These are phyloP conservation scores for Wickerhamomyces sp. DNA, from an alignment of 1,139 yeast species.

Conservation along the genomic window DNA sequence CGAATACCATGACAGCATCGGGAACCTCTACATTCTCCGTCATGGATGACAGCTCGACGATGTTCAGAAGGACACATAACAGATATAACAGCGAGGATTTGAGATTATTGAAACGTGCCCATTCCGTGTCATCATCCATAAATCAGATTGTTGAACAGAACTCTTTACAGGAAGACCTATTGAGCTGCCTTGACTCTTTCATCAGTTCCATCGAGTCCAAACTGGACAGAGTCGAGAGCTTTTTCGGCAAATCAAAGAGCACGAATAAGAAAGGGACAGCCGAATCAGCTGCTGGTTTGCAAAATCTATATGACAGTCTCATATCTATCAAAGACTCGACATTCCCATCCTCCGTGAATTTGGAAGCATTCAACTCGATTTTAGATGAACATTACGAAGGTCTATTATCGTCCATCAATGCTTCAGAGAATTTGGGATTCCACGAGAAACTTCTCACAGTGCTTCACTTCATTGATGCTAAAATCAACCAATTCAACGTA, in stretches of 20 bases:
- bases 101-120: slow-evolving; percentile 16
- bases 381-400: slow-evolving; percentile 53
- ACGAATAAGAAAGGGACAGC: slow-evolving; percentile 16
- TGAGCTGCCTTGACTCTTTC: slow-evolving; percentile 48
- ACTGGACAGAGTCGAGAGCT: slow-evolving; percentile 47
- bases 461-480: slow-evolving; percentile 52
- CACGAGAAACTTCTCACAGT: slow-evolving; percentile 45
- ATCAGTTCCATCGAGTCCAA: slow-evolving; percentile 49
- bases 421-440: slow-evolving; percentile 17
- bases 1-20: too few species aligned
- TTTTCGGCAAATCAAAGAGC: slow-evolving; percentile 33
- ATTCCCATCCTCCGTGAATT: slow-evolving; percentile 25
- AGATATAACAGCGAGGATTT: slow-evolving; percentile 19
- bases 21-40: too few species aligned
- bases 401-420: slow-evolving; percentile 29
- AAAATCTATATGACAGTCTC: slow-evolving; percentile 27
- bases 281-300: slow-evolving; percentile 18
- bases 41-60: too few species aligned
- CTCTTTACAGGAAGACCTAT: slow-evolving; percentile 42
- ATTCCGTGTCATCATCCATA: slow-evolving; percentile 20
- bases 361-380: slow-evolving; percentile 44
- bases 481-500: slow-evolving; percentile 46
- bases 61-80: too few species aligned
- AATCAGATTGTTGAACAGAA: slow-evolving; percentile 20
- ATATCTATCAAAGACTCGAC: slow-evolving; percentile 21